Base-by-base conservation (phyloP, 2,329 filamentous ascomycete species). In the Fusarium anguioides region DNA sequence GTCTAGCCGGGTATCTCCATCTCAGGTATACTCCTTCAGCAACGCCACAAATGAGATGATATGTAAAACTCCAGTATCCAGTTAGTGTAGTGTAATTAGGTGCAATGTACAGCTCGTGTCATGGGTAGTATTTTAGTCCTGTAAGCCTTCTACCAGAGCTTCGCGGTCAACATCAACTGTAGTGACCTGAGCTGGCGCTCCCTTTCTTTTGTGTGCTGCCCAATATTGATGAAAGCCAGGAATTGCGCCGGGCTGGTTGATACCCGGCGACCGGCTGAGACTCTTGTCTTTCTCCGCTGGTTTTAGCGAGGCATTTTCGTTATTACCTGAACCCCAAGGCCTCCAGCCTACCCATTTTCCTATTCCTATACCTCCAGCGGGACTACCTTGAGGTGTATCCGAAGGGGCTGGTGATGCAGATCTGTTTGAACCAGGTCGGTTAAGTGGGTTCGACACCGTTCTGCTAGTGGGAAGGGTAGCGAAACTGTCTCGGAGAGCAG, bases 241-340 rank as follows among this genome's bases (percentile, higher is more conserved):
- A 40, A 96, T 90, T 0, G 87, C 84, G 0, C 92, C 92, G 2
- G 87, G 84, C 74, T 95, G 92, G 72, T 96, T 96, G 74, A 96
- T 93, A 0, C 92, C 92, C 2, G 91, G 86, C 6, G 86, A 79
- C 40, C 92, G 83, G 40, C 81, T 81, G 31, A 79, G 51, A 12
- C 80, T 77, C 54, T 75, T 75, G 27, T 79, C 76, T 57, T 71
- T 78, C 4, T 72, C 58, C 24, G 64, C 33, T 10, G 68, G 39
- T n/a, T 70, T 73, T 2, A 70, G 45, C 8, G 63, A 18, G 24
- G 51, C 31, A 35, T 48, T 42, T 5, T 64, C 59, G 8, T 27
- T 27, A n/a, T 69, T 45, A n/a, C 50, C 60, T 20, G 71, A 66
- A 10, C 71, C 79, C 83, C 83, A 85, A 0, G 81, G 82, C 17